These are phyloP conservation scores for Fusarium denticulatum DNA, from an alignment of 2,329 filamentous ascomycete genomes.

Conservation along the genomic window DNA sequence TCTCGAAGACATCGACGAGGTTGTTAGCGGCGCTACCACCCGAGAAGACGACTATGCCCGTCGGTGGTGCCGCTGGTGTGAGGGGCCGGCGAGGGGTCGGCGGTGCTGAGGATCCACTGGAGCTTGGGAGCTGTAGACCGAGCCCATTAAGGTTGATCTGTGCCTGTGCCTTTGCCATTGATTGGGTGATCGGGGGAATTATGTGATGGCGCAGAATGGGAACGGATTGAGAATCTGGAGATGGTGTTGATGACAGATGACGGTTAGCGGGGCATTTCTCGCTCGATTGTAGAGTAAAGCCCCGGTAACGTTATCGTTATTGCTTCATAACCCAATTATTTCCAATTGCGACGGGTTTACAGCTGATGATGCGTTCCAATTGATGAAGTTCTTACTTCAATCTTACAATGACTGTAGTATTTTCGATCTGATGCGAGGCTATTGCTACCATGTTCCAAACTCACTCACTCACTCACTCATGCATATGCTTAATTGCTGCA, in stretches of 20 bases:
- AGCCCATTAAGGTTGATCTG: constrained; percentile 31
- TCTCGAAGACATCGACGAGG: constrained; percentile 88
- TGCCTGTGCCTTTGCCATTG: constrained; percentile 33
- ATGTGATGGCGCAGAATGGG: neutral
- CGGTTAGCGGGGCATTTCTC: constrained; percentile 1
- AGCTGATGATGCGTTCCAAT: neutral
- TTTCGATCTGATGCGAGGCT: neutral
- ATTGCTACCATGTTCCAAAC: neutral
- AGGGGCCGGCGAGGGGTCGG: constrained; percentile 28
- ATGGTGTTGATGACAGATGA: constrained; percentile 22
- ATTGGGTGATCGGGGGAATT: constrained; percentile 19
- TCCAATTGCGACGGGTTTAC: neutral
- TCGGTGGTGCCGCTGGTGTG: constrained; percentile 16
- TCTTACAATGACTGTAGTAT: neutral
- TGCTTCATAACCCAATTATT: neutral
- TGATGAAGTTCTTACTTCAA: neutral
- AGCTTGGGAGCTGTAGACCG: constrained; percentile 37
- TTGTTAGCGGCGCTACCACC: constrained; percentile 95
- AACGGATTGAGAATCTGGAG: neutral
- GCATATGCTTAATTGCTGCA: neutral
- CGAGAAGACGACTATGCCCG: constrained; percentile 82
- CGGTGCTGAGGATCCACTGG: constrained; percentile 34
- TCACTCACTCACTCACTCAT: neutral
- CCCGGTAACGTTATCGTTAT: neutral
- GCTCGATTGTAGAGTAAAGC: neutral